These are phyloP conservation scores for Ustilago crameri DNA, from an alignment of 1,284 basidiomycete species.

Conservation along the genomic window DNA sequence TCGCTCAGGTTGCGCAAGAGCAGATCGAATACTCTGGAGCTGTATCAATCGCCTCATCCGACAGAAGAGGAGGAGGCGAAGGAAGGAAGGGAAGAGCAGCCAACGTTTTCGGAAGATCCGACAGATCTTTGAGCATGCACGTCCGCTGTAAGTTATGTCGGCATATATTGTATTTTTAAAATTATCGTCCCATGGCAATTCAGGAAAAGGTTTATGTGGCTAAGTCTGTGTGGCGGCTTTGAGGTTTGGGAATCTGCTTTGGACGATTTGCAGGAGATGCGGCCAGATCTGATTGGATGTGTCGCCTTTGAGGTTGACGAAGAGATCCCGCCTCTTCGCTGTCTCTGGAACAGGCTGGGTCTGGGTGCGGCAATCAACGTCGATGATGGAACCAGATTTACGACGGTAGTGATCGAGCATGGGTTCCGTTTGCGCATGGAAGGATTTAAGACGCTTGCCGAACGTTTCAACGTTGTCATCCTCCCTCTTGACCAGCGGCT, in stretches of 20 bases:
- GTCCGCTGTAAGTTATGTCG: too few relatives aligned
- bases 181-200: background rate
- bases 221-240: background rate
- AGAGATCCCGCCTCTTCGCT: constrained; percentile 42
- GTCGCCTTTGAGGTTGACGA: constrained; percentile 81
- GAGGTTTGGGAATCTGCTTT: constrained; percentile 31
- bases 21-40: background rate
- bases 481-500: constrained; percentile 85
- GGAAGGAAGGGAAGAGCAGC: background rate
- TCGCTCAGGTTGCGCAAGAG: background rate
- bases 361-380: constrained; percentile 26
- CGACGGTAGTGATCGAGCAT: constrained; percentile 81
- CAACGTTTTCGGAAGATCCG: background rate
- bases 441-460: constrained; percentile 80
- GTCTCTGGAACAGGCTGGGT: background rate
- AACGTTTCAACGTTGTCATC: constrained; percentile 93
- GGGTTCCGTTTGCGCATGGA: constrained; percentile 88
- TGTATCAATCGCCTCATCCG: too few relatives aligned
- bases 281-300: constrained; percentile 96
- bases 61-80: background rate
- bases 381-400: constrained; percentile 69
- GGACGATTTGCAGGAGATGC: constrained; percentile 75
- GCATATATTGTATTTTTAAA: too few relatives aligned
- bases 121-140: background rate
- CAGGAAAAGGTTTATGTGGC: background rate